Conservation (phyloP, 805 yeast genomes). For the Metschnikowia baotianmanensis region DNA sequence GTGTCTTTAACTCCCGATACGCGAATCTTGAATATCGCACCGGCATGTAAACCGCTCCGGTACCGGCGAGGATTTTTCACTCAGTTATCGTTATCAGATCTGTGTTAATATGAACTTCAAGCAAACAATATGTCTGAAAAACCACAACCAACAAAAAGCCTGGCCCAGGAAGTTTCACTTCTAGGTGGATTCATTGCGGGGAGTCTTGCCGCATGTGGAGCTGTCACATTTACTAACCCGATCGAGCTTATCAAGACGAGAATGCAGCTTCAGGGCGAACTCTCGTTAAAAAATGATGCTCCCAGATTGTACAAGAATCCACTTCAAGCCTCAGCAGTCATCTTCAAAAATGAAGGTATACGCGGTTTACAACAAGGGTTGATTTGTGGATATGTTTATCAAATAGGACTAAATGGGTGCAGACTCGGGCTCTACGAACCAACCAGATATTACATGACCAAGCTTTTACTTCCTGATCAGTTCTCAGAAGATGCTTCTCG, state of each 20-base stretch:
- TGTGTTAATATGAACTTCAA: background rate
- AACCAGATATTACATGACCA: constrained; percentile 58
- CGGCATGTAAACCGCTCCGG: constrained; percentile 6
- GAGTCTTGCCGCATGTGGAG: constrained; percentile 89
- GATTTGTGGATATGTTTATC: constrained; percentile 85
- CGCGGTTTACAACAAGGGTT: constrained; percentile 89
- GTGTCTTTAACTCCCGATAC: too few species aligned
- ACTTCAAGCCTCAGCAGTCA: constrained; percentile 73
- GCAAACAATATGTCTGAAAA: constrained; percentile 4
- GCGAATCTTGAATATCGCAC: background rate
- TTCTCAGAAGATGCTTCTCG: constrained; percentile 40
- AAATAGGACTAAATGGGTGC: constrained; percentile 89
- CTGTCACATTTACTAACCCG: constrained; percentile 96
- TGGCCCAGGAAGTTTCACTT: constrained; percentile 47
- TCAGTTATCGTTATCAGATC: background rate
- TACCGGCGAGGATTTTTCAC: constrained; percentile 4
- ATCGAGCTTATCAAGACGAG: constrained; percentile 92
- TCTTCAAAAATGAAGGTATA: constrained; percentile 79
- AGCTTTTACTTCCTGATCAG: constrained; percentile 46
- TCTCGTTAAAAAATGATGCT: constrained; percentile 51
- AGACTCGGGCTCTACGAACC: constrained; percentile 95
- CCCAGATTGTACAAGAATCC: constrained; percentile 73
- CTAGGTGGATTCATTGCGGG: constrained; percentile 86
- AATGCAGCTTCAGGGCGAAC: constrained; percentile 96
- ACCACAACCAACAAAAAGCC: constrained; percentile 2